Evolutionary conservation across 208 protist species (phyloP), one percentile per base, ranked within the genome.

Genomic region (Crithidia expoeki): DNA sequence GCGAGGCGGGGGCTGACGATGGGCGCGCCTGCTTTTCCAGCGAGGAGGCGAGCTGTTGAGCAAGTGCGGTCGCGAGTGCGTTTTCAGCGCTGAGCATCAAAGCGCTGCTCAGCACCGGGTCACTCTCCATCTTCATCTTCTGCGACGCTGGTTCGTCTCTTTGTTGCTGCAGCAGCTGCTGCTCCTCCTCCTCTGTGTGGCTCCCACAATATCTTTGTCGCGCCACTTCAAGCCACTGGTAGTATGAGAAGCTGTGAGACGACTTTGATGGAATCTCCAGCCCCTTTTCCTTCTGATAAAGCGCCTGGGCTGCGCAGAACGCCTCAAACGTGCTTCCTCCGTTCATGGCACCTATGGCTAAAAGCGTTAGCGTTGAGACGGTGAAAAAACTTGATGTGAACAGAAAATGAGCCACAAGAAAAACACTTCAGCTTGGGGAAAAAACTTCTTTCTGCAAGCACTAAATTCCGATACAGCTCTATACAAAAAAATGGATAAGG

Each of bases 141-240:
- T 65, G 68, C n/a, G 11, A 23, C 33, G 36, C 36, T 12, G 32
- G 38, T 25, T 56, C 49, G 16, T 16, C 21, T 4, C 27, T 33
- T 3, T 19, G 11, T 34, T 51, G 32, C 21, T 32, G 46, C 25
- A 3, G 38, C 58, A 28, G n/a, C 7, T 1, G 40, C 46, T 16
- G 30, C 38, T 68, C 65, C 56, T 66, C 68, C 10, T 44, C 32
- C n/a, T 49, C 56, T 3, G 83, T n/a, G n/a, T n/a, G n/a, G n/a
- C n/a, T n/a, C n/a, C n/a, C n/a, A n/a, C n/a, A n/a, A n/a, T n/a
- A n/a, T n/a, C n/a, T n/a, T n/a, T n/a, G n/a, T n/a, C n/a, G n/a
- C n/a, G n/a, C 86, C 12, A 74, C 78, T 33, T 71, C 62, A 1
- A 58, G 38, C 86, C 86, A 92, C 36, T 80, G 77, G 34, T 73